phyloP scores from a whole-genome alignment of 345 rosid genomes.

The Populus tremula region DNA sequence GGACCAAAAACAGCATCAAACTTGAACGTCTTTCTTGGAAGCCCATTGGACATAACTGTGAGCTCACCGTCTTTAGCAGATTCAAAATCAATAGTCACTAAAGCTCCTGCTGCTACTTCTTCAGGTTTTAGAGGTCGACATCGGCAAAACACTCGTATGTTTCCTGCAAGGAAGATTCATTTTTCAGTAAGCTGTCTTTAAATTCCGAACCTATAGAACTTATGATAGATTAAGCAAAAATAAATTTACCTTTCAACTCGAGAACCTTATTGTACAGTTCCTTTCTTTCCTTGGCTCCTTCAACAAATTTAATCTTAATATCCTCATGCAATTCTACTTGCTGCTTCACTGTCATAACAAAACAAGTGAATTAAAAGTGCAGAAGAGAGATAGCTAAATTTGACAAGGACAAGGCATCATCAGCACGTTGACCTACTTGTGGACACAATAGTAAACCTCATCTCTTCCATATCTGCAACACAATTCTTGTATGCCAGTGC shows the following conservation, averaged over 20 bases:
- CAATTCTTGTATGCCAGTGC: conserved; percentile 53
- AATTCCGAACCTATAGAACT: conserved; percentile 9
- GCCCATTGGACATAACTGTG: conserved; percentile 69
- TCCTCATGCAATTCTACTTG: conserved; percentile 57
- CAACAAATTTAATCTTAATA: conserved; percentile 60
- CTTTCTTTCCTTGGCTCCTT: conserved; percentile 63
- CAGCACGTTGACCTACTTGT: conserved; percentile 45
- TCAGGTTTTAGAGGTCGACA: conserved; percentile 80
- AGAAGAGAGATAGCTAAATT: not conserved
- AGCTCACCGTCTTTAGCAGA: conserved; percentile 87
- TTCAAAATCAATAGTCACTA: conserved; percentile 65
- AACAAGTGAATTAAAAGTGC: conserved; percentile 4
- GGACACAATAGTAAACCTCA: conserved; percentile 45
- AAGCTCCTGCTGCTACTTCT: conserved; percentile 59
- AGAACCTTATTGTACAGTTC: conserved; percentile 90
- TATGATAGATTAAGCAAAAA: conserved; percentile 2
- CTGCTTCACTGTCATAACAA: conserved; percentile 51
- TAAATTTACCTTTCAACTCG: conserved; percentile 76
- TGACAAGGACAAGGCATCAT: not conserved
- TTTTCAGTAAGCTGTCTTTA: conserved; percentile 17
- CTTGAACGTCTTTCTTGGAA: conserved; percentile 70
- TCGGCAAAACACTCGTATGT: conserved; percentile 92
- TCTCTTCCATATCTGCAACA: conserved; percentile 48
- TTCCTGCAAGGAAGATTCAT: conserved; percentile 53
- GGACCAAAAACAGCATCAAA: conserved; percentile 93